These are phyloP conservation scores for Candida chilensis DNA, from an alignment of 805 yeast genomes.

Conservation along the genomic window DNA sequence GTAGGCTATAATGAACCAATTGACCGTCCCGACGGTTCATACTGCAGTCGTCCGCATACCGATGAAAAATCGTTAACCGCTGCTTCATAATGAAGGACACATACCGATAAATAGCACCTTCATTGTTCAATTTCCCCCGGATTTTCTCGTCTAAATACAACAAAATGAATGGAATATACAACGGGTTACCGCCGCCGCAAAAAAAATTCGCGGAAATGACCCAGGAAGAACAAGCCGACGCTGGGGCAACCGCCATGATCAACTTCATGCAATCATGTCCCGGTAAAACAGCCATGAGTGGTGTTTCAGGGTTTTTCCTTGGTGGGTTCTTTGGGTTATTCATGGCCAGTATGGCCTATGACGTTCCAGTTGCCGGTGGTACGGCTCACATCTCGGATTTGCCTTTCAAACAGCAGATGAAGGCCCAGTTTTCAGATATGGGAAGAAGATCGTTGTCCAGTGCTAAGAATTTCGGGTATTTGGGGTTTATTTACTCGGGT, in stretches of 20 bases:
- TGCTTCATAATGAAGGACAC: too few species aligned
- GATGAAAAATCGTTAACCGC: too few species aligned
- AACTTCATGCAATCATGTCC: conserved; percentile 89
- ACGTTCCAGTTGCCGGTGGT: conserved; percentile 55
- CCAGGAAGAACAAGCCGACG: conserved; percentile 88
- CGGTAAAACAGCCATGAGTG: conserved; percentile 86
- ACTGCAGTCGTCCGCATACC: too few species aligned
- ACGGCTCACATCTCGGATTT: conserved; percentile 60
- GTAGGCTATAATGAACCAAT: too few species aligned
- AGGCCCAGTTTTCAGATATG: conserved; percentile 86
- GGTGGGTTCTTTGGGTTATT: conserved; percentile 95
- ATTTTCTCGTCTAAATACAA: too few species aligned
- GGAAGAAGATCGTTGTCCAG: conserved; percentile 78
- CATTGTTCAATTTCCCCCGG: too few species aligned
- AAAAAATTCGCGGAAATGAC: conserved; percentile 64
- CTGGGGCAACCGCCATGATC: conserved; percentile 79
- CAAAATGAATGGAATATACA: conserved; percentile 1
- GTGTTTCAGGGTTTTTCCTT: conserved; percentile 86
- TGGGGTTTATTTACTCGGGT: conserved; percentile 86
- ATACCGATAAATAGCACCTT: too few species aligned
- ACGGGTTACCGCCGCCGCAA: conserved; percentile 8
- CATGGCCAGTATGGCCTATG: conserved; percentile 87
- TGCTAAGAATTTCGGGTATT: conserved; percentile 90
- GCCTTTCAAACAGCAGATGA: conserved; percentile 90
- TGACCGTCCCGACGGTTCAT: too few species aligned